Evolutionary conservation across 441 rosid species (phyloP).

Genomic region (Theobroma grandiflorum): DNA sequence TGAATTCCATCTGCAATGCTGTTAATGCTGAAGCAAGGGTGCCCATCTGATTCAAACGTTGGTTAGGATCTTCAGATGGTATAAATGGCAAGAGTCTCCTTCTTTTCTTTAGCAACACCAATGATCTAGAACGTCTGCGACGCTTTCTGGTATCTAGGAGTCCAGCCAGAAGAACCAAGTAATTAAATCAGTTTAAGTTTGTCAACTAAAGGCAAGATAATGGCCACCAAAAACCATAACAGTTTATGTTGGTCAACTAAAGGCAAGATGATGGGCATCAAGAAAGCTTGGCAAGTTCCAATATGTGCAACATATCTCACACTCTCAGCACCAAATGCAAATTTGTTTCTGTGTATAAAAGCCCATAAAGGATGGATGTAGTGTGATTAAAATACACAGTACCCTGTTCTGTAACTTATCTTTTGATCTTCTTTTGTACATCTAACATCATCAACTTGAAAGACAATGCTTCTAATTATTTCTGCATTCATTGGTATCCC

Average conservation of each 20-base stretch:
- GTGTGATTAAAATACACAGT: not conserved
- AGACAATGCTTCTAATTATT: not conserved
- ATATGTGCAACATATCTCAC: not conserved
- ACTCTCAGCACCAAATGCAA: not conserved
- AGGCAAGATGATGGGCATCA: not conserved
- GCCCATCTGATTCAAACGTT: constrained; percentile 70
- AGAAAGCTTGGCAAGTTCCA: constrained; percentile 2
- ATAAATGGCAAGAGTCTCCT: constrained; percentile 70
- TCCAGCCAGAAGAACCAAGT: constrained; percentile 22
- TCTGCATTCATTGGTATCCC: not conserved
- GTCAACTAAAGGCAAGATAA: too few relatives aligned
- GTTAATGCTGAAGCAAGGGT: constrained; percentile 83
- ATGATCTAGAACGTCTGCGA: constrained; percentile 60
- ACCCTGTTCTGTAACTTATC: not conserved
- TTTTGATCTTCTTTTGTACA: constrained; percentile 10
- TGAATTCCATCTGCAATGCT: constrained; percentile 67
- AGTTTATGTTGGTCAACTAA: constrained; percentile 12
- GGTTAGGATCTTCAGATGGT: constrained; percentile 67
- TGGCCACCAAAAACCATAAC: not conserved
- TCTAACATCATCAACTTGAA: constrained; percentile 7
- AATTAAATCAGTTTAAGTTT: not conserved
- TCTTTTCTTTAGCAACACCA: constrained; percentile 78
- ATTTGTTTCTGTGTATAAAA: not conserved
- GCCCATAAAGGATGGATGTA: not conserved
- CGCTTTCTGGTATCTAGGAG: constrained; percentile 58